phyloP scores from a whole-genome alignment of 805 yeast genomes.

The Starmerella stigmatis region DNA sequence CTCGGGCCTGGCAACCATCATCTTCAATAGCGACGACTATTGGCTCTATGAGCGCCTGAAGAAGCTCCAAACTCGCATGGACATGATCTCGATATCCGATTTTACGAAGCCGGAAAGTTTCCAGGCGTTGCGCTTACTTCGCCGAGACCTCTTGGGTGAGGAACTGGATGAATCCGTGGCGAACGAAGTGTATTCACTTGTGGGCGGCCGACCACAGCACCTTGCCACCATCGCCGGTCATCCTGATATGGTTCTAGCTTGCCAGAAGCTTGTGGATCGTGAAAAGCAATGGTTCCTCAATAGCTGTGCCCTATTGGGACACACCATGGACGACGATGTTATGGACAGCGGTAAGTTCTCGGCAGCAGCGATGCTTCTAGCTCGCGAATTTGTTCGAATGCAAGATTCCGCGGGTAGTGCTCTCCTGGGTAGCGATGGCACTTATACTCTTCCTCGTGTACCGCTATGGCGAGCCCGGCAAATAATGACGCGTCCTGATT shows the following conservation, averaged over 20 bases:
- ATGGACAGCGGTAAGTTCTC: slow-evolving; percentile 75
- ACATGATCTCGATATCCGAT: slow-evolving; percentile 55
- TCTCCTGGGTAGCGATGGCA: slow-evolving; percentile 8
- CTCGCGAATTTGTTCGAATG: slow-evolving; percentile 59
- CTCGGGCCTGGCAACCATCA: slow-evolving; percentile 55
- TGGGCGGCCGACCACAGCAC: slow-evolving; percentile 83
- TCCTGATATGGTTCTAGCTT: slow-evolving; percentile 39
- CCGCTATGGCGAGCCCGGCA: slow-evolving; percentile 80
- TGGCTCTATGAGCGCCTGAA: slow-evolving; percentile 76
- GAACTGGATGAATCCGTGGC: slow-evolving; percentile 36
- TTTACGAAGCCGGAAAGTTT: slow-evolving; percentile 47
- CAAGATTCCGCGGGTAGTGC: slow-evolving; percentile 36
- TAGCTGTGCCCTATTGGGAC: slow-evolving; percentile 69
- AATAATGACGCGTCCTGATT: slow-evolving; percentile 76
- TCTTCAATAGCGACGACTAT: slow-evolving; percentile 74
- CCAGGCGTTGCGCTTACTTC: slow-evolving; percentile 41
- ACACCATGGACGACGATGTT: slow-evolving; percentile 79
- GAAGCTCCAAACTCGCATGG: slow-evolving; percentile 60
- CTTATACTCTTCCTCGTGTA: slow-evolving; percentile 46
- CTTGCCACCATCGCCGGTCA: slow-evolving; percentile 46
- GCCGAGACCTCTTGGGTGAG: slow-evolving; percentile 36
- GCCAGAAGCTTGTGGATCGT: slow-evolving; percentile 60
- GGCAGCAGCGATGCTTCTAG: slow-evolving; percentile 59
- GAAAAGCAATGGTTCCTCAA: slow-evolving; percentile 81
- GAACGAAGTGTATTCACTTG: slow-evolving; percentile 49